Percentiles rank a stretch among this genome's conserved stretches.
phyloP scores from a whole-genome alignment of 495 filamentous ascomycete genomes.

The Penicillium herquei region DNA sequence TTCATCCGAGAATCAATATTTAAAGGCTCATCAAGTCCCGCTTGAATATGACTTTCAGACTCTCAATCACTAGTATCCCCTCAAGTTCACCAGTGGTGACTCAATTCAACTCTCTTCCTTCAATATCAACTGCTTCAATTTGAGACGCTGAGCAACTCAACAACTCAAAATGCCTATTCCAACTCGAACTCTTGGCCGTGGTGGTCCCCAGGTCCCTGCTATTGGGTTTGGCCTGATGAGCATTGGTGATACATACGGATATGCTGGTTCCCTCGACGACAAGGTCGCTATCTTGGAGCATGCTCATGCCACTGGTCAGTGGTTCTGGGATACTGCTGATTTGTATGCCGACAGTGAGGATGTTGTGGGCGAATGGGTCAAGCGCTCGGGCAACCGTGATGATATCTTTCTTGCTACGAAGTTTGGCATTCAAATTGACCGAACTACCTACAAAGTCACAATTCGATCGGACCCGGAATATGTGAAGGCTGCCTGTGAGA shows the following conservation, averaged over 20 bases:
- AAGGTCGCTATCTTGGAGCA: constrained; percentile 38
- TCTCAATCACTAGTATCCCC: not conserved
- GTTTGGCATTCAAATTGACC: constrained; percentile 39
- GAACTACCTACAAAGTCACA: not conserved
- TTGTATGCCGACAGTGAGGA: constrained; percentile 44
- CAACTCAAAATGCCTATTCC: constrained; percentile 15
- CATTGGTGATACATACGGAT: constrained; percentile 48
- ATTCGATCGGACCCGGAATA: constrained; percentile 54
- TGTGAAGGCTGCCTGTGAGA: constrained; percentile 47
- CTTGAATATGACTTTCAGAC: not conserved
- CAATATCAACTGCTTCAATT: too few species aligned
- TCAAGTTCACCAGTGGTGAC: not conserved
- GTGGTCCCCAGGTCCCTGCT: constrained; percentile 53
- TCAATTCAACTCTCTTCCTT: not conserved
- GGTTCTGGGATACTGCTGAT: constrained; percentile 61
- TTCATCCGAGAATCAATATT: constrained; percentile 9
- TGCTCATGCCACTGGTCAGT: constrained; percentile 52
- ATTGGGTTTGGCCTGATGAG: constrained; percentile 58
- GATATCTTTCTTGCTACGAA: constrained; percentile 61
- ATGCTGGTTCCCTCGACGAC: constrained; percentile 32
- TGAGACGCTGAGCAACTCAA: not conserved
- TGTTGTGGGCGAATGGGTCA: constrained; percentile 57
- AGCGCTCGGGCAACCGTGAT: constrained; percentile 49
- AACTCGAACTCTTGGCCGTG: constrained; percentile 43
- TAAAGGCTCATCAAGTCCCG: not conserved